These are phyloP conservation scores for Colletotrichum cordylinicola DNA, from an alignment of 2,329 filamentous ascomycete genomes.

Conservation along the genomic window DNA sequence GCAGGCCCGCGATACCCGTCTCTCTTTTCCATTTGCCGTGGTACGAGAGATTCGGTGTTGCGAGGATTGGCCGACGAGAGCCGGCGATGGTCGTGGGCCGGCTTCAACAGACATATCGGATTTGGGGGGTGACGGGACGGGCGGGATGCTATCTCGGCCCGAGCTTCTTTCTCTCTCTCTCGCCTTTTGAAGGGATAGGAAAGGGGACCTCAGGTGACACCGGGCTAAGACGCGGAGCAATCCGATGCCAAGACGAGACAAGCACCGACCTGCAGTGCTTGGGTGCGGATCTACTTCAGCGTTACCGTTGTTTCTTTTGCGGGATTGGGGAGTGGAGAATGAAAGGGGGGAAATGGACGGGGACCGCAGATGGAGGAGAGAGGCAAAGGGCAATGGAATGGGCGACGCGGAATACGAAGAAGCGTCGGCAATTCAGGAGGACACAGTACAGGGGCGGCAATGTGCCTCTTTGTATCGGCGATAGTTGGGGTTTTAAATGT, in stretches of 20 bases:
- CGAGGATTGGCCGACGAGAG: neutral
- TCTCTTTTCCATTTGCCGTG: slow-evolving; percentile 24
- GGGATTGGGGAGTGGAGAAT: neutral
- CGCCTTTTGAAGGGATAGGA: neutral
- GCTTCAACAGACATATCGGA: slow-evolving; percentile 9
- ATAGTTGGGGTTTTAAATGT: neutral
- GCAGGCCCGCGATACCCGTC: slow-evolving; percentile 36
- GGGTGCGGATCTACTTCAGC: neutral
- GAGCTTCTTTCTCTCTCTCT: neutral
- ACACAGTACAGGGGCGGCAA: neutral
- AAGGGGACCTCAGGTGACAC: neutral
- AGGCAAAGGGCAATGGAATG: neutral
- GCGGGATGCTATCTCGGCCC: neutral
- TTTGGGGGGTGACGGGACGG: neutral
- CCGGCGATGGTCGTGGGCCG: neutral
- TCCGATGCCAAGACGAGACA: neutral
- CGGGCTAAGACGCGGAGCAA: neutral
- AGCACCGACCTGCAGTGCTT: neutral
- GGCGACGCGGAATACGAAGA: neutral
- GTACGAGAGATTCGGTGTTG: neutral
- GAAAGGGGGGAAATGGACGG: neutral
- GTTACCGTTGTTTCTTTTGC: neutral
- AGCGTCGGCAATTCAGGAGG: slow-evolving; percentile 7
- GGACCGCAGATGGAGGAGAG: neutral
- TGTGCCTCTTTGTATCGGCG: neutral